Evolutionary conservation across 495 filamentous ascomycete species (phyloP), one percentile per base, ranked within the genome.

Genomic region (Xylaria castorea): DNA sequence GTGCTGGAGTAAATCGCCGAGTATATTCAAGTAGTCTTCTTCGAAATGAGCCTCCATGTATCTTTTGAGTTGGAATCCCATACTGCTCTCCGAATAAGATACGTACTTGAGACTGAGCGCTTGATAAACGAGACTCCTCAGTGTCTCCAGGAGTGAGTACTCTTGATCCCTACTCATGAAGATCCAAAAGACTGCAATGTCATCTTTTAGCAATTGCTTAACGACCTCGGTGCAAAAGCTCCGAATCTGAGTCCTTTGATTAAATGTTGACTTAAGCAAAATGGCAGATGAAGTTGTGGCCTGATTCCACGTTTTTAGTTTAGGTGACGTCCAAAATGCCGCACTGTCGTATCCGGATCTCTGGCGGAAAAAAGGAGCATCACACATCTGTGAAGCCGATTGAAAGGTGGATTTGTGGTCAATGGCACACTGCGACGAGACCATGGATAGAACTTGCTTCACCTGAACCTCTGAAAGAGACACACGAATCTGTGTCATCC

Each of bases 121-220:
- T 50, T 50, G 46, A n/a, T 20, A 50, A 20, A 50, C 46, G 46
- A 50, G 46, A n/a, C 46, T 50, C 20, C 20, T 50, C 20, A 50
- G 20, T 3, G 46, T n/a, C 46, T 50, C 46, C 14, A 50, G 46
- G 46, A 50, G 46, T 1, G 46, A n/a, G 46, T 50, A 50, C 6
- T 50, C 46, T n/a, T 50, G 46, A n/a, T 50, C 46, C n/a, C 46
- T 50, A n/a, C 18, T 50, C 46, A 50, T n/a, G 46, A 50, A 50
- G 0, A 50, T 50, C 46, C 46, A 50, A n/a, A 50, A 50, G 5
- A 50, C 46, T 50, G 46, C 46, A 6, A 50, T n/a, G 16, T n/a
- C 20, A 18, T 50, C 46, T 50, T n/a, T 50, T 5, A 50, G 46
- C 7, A 50, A 20, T 2, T 50, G 16, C 16, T 50, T n/a, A 18